Base-by-base conservation (phyloP, 2,329 filamentous ascomycete genomes). In the Beauveria medogensis region DNA sequence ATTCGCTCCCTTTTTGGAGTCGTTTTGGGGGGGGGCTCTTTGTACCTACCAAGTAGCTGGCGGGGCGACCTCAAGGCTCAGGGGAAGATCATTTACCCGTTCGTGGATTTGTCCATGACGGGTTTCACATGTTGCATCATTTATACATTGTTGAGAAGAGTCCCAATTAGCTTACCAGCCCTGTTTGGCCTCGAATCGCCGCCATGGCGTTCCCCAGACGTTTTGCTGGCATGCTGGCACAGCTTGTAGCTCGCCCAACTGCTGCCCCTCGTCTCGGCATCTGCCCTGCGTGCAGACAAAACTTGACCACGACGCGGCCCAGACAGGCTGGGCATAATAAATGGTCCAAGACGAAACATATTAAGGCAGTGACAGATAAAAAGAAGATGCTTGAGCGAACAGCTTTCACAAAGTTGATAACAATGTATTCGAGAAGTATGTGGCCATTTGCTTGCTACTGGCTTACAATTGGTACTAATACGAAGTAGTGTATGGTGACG, bases 261-360 rank as follows among this genome's bases (percentile, higher is more conserved):
- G 30, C 51, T 34, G 22, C 7, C 24, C 18, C 51, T 43, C 43
- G 43, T 34, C 26, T 54, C 1, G 6, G 14, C n/a, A 62, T 80
- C 65, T 85, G 81, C 65, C 74, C 72, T 44, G 74, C 73, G 73
- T 83, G 79, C 65, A 70, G 75, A 61, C 80, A 82, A 59, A 69
- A 72, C 41, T 79, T 88, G 63, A 72, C 72, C 60, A 77, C 77
- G 18, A 79, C 77, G 18, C 65, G 78, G 9, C 62, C 68, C 8
- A 69, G 75, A 16, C 74, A 76, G 63, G 87, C 88, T 26, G 92
- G 92, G 16, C 92, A 96, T 76, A 96, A 88, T 74, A 89, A 92
- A 72, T 99, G 94, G 94, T 92, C 91, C 62, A 96, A 94, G 70
- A 97, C 97, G 76, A 90, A 88, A 71, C 94, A 97, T 74, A 91